Conservation (phyloP, 2,329 filamentous ascomycete species). For the Aspergillus tanneri region DNA sequence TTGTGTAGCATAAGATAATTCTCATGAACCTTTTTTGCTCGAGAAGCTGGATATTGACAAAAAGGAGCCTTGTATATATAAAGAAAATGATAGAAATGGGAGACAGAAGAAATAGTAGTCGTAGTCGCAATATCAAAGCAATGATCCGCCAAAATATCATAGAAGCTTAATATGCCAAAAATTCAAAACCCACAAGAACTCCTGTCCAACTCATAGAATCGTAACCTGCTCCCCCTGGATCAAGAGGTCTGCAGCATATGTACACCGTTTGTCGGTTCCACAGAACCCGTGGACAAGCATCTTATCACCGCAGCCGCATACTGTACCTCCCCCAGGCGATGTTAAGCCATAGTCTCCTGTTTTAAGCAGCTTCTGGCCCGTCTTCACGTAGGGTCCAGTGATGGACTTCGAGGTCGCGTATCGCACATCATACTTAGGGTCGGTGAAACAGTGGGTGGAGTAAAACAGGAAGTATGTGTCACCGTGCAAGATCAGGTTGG, state of each 20-base stretch:
- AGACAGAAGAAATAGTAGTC: too few relatives aligned
- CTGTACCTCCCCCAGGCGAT: constrained; percentile 35
- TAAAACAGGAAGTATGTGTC: constrained; percentile 62
- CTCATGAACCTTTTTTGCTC: too few relatives aligned
- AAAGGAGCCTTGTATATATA: too few relatives aligned
- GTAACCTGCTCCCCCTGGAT: constrained; percentile 20
- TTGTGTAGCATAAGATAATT: too few relatives aligned
- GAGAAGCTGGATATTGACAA: too few relatives aligned
- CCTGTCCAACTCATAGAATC: constrained; percentile 13
- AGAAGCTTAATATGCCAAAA: neutral
- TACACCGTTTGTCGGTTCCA: constrained; percentile 26
- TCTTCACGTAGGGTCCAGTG: constrained; percentile 41
- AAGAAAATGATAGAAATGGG: too few relatives aligned
- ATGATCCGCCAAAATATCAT: neutral
- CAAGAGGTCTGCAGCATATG: constrained; percentile 30
- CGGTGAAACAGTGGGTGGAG: constrained; percentile 60
- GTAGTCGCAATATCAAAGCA: too few relatives aligned
- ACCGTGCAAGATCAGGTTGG: constrained; percentile 48
- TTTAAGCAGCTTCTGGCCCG: constrained; percentile 33
- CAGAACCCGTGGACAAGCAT: constrained; percentile 38
- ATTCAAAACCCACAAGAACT: neutral
- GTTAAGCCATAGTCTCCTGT: constrained; percentile 31
- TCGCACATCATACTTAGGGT: constrained; percentile 57
- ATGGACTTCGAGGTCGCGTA: constrained; percentile 53
- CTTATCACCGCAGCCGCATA: constrained; percentile 31